These are phyloP conservation scores for Physcia stellaris DNA, from an alignment of 495 filamentous ascomycete species.

Conservation along the genomic window DNA sequence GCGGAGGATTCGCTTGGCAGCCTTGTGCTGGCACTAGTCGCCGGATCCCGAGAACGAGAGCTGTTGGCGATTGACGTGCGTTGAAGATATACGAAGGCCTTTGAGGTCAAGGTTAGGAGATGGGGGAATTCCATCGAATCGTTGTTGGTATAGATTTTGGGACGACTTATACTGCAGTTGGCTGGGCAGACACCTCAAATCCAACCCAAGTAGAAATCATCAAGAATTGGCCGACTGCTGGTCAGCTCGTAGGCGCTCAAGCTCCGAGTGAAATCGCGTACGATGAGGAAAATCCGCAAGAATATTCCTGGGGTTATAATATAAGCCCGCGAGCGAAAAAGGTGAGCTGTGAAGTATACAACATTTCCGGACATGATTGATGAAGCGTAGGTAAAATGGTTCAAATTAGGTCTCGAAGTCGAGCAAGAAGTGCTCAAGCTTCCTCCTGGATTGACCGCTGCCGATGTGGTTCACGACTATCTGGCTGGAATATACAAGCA, in stretches of 20 bases:
- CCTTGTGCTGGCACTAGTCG: no score
- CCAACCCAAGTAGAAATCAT: constrained; percentile 21
- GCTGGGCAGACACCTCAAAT: constrained; percentile 16
- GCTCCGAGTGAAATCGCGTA: constrained; percentile 35
- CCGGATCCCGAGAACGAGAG: no score
- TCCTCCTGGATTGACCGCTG: constrained; percentile 18
- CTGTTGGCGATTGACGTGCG: no score
- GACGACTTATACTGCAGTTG: constrained; percentile 25
- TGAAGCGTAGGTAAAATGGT: not conserved
- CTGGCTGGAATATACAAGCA: constrained; percentile 29
- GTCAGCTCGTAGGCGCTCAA: constrained; percentile 23
- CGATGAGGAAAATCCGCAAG: not conserved
- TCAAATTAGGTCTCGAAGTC: constrained; percentile 28
- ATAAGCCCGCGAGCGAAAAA: constrained; percentile 14
- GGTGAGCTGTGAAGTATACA: constrained; percentile 20
- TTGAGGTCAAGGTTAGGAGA: no score
- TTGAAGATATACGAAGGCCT: no score
- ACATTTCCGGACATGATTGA: no score
- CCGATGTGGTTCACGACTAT: constrained; percentile 26
- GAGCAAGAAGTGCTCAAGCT: constrained; percentile 11
- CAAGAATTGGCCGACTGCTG: constrained; percentile 24
- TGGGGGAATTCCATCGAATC: no score
- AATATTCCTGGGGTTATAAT: constrained; percentile 31
- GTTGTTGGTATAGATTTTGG: constrained; percentile 35
- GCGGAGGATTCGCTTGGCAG: no score